Evolutionary conservation across 257 asterid species (phyloP), one percentile per base, ranked within the genome.

Genomic region (Scutellaria barbata): DNA sequence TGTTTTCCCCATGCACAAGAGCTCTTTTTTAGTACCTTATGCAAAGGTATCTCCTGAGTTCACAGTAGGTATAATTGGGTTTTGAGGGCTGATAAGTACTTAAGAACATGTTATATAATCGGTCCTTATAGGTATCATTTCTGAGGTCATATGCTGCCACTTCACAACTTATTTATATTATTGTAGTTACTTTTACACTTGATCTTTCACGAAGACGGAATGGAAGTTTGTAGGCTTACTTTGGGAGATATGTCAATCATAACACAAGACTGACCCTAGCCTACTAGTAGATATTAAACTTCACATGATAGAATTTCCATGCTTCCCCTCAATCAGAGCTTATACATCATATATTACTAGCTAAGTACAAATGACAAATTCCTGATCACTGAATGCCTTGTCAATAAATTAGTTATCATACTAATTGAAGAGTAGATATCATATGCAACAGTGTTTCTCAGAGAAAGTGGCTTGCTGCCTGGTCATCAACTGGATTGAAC

Each of bases 381-480:
- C 16, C 25, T 55, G 62, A 55, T 35, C 58, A 30, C 35, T 30
- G 4, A 17, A 18, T 52, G 58, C 25, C 66, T 56, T 51, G 12
- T 68, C 10, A n/a, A 51, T 57, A 5, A 22, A 69, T 56, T 20
- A 43, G 56, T 13, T 69, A 56, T 11, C 61, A 33, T 42, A 35
- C 42, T 56, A 56, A 42, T 43, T 10, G 47, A 56, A 22, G 12
- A 4, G 62, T 11, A 56, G 8, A 58, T 12, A n/a, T 33, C 25
- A 35, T 9, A 1, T 37, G 46, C 22, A 35, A 7, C 33, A 8
- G 11, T 33, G n/a, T 58, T 33, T 58, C 64, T 35, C 64, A 13
- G 12, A 37, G n/a, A 17, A 60, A 60, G 65, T 59, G 25, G 25
- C 45, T 37, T 14, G 66, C 30, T 60, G 66, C 37, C 25, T 61